Conservation (phyloP, 306 rosid species). For the Pyrus bretschneideri region DNA sequence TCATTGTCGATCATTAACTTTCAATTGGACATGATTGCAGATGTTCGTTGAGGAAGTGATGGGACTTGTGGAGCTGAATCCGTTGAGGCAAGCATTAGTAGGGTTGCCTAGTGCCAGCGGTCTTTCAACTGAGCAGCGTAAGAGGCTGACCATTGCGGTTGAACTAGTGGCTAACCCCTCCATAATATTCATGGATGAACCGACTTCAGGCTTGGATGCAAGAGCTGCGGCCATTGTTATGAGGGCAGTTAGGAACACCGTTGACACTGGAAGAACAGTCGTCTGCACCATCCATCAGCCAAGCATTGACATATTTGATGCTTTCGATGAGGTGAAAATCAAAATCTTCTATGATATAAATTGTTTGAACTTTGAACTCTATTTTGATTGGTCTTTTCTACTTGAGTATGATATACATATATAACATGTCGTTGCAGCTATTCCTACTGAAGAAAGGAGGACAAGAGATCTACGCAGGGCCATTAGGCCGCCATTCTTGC, state of each 20-base stretch:
- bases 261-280: constrained; percentile 63
- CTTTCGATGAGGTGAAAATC: constrained; percentile 50
- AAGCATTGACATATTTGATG: constrained; percentile 60
- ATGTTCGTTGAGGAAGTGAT: constrained; percentile 59
- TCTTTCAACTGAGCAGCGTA: constrained; percentile 60
- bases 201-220: constrained; percentile 66
- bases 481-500: constrained; percentile 11
- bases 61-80: constrained; percentile 56
- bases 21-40: constrained; percentile 20
- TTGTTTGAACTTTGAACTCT: neutral
- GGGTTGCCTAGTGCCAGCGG: constrained; percentile 56
- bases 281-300: constrained; percentile 70
- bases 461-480: constrained; percentile 8
- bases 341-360: neutral
- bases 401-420: neutral
- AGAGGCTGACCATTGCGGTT: constrained; percentile 58
- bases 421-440: constrained; percentile 7
- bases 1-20: neutral
- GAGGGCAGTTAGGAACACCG: constrained; percentile 63
- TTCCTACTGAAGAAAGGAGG: constrained; percentile 16
- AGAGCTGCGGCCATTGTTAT: constrained; percentile 63
- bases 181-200: constrained; percentile 68
- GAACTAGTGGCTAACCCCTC: constrained; percentile 65
- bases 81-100: constrained; percentile 40
- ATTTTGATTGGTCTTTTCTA: neutral